phyloP scores from a whole-genome alignment of 805 yeast species.

The Kazachstania africana region DNA sequence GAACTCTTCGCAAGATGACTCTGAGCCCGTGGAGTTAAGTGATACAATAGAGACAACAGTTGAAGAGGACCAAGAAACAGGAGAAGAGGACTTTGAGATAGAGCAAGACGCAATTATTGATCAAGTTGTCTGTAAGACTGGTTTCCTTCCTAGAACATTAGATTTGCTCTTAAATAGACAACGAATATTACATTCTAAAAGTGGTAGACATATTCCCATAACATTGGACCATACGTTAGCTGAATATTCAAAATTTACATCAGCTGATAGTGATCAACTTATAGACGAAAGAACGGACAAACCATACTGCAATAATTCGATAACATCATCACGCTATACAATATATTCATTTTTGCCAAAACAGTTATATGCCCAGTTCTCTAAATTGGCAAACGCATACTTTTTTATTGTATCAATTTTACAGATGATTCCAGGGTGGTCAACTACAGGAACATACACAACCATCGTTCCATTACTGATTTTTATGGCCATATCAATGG shows the following conservation, averaged over 20 bases:
- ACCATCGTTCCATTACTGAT: constrained; percentile 82
- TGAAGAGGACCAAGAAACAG: constrained; percentile 3
- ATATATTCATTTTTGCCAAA: constrained; percentile 74
- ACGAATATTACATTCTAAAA: constrained; percentile 40
- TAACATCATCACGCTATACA: constrained; percentile 83
- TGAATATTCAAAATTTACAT: constrained; percentile 11
- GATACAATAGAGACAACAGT: constrained; percentile 5
- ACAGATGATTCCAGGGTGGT: constrained; percentile 96
- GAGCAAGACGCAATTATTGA: no score
- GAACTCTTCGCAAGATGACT: neutral
- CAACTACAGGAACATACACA: constrained; percentile 91
- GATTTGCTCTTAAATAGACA: constrained; percentile 33
- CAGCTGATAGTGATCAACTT: constrained; percentile 22
- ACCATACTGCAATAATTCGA: constrained; percentile 54
- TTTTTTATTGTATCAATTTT: constrained; percentile 81
- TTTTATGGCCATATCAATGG: constrained; percentile 79
- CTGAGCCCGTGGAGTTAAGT: constrained; percentile 9
- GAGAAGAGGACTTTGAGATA: constrained; percentile 1
- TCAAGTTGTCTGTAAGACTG: constrained; percentile 1
- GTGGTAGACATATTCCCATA: constrained; percentile 72
- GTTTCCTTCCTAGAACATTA: constrained; percentile 6
- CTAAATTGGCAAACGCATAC: constrained; percentile 84
- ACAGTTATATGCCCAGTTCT: constrained; percentile 82
- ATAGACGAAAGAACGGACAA: constrained; percentile 55
- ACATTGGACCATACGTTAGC: constrained; percentile 30